These are phyloP conservation scores for Globisporangium megalacanthum DNA, from an alignment of 352 stramenopile genomes.

Conservation along the genomic window DNA sequence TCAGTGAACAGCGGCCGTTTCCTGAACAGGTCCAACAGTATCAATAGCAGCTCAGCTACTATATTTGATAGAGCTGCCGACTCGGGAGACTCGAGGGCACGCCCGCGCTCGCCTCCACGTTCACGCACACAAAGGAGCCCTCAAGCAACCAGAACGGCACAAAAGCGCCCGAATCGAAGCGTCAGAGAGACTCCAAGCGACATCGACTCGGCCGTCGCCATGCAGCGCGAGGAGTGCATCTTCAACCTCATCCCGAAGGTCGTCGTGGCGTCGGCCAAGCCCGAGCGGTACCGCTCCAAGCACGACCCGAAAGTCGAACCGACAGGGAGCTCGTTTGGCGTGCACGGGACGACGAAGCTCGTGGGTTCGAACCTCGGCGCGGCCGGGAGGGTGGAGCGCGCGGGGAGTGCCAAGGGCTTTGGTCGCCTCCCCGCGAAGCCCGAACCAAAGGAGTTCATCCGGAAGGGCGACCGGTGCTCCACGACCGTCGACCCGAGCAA, in stretches of 20 bases:
- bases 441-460: conserved; percentile 67
- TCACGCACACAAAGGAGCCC: no score
- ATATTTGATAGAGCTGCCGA: no score
- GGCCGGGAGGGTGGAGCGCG: conserved; percentile 32
- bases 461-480: conserved; percentile 58
- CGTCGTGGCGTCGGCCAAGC: conserved; percentile 59
- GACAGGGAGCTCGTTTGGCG: conserved; percentile 86
- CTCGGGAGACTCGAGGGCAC: no score
- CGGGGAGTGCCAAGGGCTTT: conserved; percentile 54
- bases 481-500: conserved; percentile 41
- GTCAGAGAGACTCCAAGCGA: background rate
- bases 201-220: conserved; percentile 7
- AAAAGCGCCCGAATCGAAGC: background rate
- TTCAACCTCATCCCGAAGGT: conserved; percentile 89
- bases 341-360: conserved; percentile 64
- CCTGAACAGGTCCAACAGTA: no score
- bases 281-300: conserved; percentile 84
- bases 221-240: conserved; percentile 88
- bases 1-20: no score
- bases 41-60: no score
- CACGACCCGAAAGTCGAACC: conserved; percentile 79
- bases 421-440: conserved; percentile 51
- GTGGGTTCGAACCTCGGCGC: conserved; percentile 61
- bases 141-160: no score
- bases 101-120: no score